These are phyloP conservation scores for Paradendryphiella salina DNA, from an alignment of 2,329 filamentous ascomycete genomes.

Conservation along the genomic window DNA sequence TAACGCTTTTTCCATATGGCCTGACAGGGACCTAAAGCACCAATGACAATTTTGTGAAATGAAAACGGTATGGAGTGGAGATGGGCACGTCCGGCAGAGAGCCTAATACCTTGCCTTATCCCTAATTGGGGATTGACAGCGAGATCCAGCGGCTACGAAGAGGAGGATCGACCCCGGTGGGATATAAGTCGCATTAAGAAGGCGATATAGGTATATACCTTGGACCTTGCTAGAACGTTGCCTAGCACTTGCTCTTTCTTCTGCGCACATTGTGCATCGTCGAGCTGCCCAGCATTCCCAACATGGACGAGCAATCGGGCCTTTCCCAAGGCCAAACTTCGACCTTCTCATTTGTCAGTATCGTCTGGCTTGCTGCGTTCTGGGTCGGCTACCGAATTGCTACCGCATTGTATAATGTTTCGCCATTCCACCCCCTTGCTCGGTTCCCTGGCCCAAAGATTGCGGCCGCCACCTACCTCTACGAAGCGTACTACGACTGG, in stretches of 20 bases:
- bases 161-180: conserved; percentile 9
- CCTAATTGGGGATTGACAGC: background rate
- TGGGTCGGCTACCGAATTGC: conserved; percentile 27
- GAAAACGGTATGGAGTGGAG: conserved; percentile 1
- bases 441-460: conserved; percentile 37
- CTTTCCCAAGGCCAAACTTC: conserved; percentile 14
- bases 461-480: conserved; percentile 33
- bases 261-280: conserved; percentile 11
- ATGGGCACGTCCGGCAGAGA: background rate
- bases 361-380: conserved; percentile 19
- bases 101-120: background rate
- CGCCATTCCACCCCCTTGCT: conserved; percentile 30
- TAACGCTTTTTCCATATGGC: conserved; percentile 11
- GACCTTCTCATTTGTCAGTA: conserved; percentile 16
- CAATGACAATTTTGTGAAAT: background rate
- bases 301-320: conserved; percentile 25
- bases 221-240: conserved; percentile 15
- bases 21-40: background rate
- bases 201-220: conserved; percentile 16
- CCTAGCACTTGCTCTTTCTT: conserved; percentile 4
- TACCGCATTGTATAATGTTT: conserved; percentile 30
- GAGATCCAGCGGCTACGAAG: conserved; percentile 4
- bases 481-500: conserved; percentile 39
- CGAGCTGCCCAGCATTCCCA: conserved; percentile 6
- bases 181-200: background rate